Conservation (phyloP, 2,329 filamentous ascomycete genomes). For the Fusarium anthophilum region DNA sequence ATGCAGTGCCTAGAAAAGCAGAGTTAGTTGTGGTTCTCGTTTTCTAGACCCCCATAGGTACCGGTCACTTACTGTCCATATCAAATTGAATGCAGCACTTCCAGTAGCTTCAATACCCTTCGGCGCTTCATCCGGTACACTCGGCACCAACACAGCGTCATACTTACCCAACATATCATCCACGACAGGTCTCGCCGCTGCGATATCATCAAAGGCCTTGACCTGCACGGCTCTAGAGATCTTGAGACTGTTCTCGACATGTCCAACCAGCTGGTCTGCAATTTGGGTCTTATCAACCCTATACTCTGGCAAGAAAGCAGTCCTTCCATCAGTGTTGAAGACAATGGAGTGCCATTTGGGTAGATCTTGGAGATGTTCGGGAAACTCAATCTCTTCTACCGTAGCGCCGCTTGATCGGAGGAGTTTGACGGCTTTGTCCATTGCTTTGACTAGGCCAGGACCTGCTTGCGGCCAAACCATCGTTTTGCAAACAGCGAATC, state of each 20-base stretch:
- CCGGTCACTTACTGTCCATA: constrained; percentile 53
- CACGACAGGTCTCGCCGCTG: constrained; percentile 59
- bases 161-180: constrained; percentile 60
- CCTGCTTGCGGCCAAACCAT: constrained; percentile 57
- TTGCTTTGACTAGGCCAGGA: constrained; percentile 49
- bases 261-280: constrained; percentile 52
- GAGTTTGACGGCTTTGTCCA: constrained; percentile 48
- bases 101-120: constrained; percentile 60
- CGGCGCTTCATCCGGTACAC: constrained; percentile 66
- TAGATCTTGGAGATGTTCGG: constrained; percentile 49
- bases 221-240: constrained; percentile 56
- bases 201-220: constrained; percentile 61
- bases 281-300: constrained; percentile 52
- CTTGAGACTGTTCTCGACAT: constrained; percentile 58
- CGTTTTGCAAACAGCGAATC: constrained; percentile 62
- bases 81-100: constrained; percentile 57
- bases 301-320: constrained; percentile 63
- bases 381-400: constrained; percentile 62
- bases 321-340: constrained; percentile 59
- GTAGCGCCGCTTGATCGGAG: constrained; percentile 54
- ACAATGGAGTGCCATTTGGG: constrained; percentile 54
- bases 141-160: constrained; percentile 65
- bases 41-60: neutral
- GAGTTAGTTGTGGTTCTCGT: neutral
- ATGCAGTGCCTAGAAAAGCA: constrained; percentile 9